Base-by-base conservation (phyloP, 805 yeast genomes). In the Ogataea naganishii region DNA sequence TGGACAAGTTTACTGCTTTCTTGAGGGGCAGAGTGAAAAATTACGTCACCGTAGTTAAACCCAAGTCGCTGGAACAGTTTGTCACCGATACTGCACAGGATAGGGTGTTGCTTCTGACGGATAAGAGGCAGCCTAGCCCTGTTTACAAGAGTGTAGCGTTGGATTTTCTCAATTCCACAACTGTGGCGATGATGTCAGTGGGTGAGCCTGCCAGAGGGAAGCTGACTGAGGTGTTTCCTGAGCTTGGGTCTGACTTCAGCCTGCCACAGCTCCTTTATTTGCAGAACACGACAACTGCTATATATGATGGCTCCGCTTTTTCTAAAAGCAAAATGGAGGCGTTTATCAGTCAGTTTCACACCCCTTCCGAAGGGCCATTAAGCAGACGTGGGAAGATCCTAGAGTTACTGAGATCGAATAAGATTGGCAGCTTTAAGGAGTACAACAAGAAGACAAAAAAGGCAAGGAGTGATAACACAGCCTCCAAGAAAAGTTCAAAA, bases 131-230 rank as follows among this genome's bases (percentile, higher is more conserved):
- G 24, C 51, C 74, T 4, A 62, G 80, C 7, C 70, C 85, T 1
- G 48, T 75, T 33, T 66, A 65, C 43, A 81, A 78, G 44, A 56
- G 80, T 1, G 55, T 84, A 36, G 85, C 89, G 3, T 62, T 82
- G 32, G 94, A 83, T 47, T 77, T 73, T 51, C 49, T 78, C n/a
- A n/a, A n/a, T n/a, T n/a, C n/a, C n/a, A n/a, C n/a, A n/a, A n/a
- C n/a, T n/a, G n/a, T n/a, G n/a, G n/a, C n/a, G n/a, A n/a, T n/a
- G n/a, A n/a, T n/a, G n/a, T n/a, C n/a, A n/a, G n/a, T n/a, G n/a
- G n/a, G n/a, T n/a, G n/a, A n/a, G n/a, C n/a, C n/a, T n/a, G n/a
- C n/a, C n/a, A n/a, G n/a, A n/a, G n/a, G n/a, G n/a, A n/a, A n/a
- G n/a, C n/a, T n/a, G n/a, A n/a, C n/a, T n/a, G n/a, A n/a, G n/a